Evolutionary conservation across 2,329 filamentous ascomycete genomes (phyloP).

Genomic region (Leptographium radiaticola): DNA sequence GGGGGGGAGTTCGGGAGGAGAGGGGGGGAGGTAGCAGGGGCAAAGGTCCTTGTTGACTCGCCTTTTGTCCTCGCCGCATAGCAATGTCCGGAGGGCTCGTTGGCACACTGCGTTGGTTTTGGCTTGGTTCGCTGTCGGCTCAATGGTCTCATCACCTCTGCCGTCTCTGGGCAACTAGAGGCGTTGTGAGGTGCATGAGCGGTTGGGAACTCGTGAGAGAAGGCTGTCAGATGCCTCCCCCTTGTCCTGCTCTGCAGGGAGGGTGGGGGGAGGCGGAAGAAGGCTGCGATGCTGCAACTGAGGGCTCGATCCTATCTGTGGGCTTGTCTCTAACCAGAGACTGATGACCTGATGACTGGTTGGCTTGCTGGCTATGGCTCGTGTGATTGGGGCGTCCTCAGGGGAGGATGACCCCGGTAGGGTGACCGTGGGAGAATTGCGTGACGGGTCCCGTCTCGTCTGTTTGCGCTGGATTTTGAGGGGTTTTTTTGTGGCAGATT

Average conservation of each 20-base stretch:
- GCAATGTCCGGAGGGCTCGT: slow-evolving; percentile 27
- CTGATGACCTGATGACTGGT: slow-evolving; percentile 8
- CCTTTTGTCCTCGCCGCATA: slow-evolving; percentile 20
- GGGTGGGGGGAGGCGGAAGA: background rate
- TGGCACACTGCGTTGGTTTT: slow-evolving; percentile 19
- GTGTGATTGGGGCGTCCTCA: background rate
- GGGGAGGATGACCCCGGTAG: background rate
- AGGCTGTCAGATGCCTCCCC: background rate
- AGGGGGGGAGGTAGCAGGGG: too few species aligned
- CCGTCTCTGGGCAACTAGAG: background rate
- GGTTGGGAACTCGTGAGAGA: slow-evolving; percentile 1
- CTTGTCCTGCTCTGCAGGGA: too few species aligned
- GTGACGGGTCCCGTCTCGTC: background rate
- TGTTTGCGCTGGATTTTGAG: background rate
- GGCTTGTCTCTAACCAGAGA: slow-evolving; percentile 14
- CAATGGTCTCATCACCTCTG: slow-evolving; percentile 14
- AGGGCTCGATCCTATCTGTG: slow-evolving; percentile 15
- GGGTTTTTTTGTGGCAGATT: background rate
- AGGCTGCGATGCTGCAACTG: slow-evolving; percentile 7
- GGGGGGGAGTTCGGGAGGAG: background rate
- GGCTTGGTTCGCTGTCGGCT: slow-evolving; percentile 47
- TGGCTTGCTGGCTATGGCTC: slow-evolving; percentile 6
- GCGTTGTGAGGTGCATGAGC: background rate
- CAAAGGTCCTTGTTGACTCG: background rate
- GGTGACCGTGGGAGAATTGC: background rate